These are phyloP conservation scores for Kodamaea leandrae DNA, from an alignment of 805 yeast species.

Conservation along the genomic window DNA sequence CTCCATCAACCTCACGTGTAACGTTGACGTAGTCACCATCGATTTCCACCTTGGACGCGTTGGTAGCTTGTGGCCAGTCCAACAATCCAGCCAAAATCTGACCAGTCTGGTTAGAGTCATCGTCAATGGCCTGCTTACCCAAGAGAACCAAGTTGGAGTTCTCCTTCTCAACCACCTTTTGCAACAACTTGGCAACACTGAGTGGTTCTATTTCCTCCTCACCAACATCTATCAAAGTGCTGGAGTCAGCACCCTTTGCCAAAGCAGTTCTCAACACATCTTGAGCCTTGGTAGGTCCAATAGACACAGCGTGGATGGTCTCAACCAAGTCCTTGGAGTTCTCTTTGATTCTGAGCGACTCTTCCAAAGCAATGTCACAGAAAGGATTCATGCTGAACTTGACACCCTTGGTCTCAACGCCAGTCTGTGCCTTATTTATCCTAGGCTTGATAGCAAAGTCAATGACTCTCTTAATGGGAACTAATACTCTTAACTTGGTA, in stretches of 20 bases:
- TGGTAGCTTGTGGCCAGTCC: constrained; percentile 96
- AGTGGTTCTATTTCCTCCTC: constrained; percentile 79
- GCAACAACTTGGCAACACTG: constrained; percentile 80
- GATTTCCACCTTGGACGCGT: constrained; percentile 80
- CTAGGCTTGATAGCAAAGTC: constrained; percentile 94
- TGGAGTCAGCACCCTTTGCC: constrained; percentile 91
- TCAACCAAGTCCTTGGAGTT: constrained; percentile 67
- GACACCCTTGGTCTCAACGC: constrained; percentile 83
- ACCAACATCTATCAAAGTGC: constrained; percentile 78
- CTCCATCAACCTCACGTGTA: constrained; percentile 94
- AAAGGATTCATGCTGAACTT: constrained; percentile 94
- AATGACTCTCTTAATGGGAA: constrained; percentile 92
- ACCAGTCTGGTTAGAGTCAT: constrained; percentile 92
- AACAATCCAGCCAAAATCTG: constrained; percentile 93
- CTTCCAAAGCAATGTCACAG: constrained; percentile 97
- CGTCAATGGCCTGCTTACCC: constrained; percentile 97
- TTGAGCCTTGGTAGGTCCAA: constrained; percentile 83
- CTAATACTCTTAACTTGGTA: constrained; percentile 67
- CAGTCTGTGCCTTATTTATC: constrained; percentile 79
- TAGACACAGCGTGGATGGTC: constrained; percentile 83
- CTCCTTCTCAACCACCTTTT: constrained; percentile 67
- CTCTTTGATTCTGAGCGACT: constrained; percentile 77
- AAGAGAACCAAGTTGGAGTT: constrained; percentile 75
- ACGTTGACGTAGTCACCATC: constrained; percentile 60
- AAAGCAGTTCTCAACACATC: constrained; percentile 85